A percentile compares a stretch with the other conserved stretches of the same genome.
These are phyloP conservation scores for Kwoniella heveanensis DNA, from an alignment of 768 basidiomycete genomes.

Conservation along the genomic window DNA sequence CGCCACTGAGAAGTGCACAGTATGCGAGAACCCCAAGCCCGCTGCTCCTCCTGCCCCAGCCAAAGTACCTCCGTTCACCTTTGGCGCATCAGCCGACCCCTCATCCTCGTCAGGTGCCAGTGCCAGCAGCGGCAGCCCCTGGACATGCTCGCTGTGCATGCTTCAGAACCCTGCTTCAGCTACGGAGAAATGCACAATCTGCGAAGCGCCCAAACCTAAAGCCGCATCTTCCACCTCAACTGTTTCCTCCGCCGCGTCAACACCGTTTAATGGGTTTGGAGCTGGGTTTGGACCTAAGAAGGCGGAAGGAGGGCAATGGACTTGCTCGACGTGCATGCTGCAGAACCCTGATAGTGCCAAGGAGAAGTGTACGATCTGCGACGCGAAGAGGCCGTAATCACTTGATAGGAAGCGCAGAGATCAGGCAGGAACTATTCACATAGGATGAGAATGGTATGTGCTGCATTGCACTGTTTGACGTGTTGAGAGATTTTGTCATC, in stretches of 20 bases:
- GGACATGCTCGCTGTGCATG: slow-evolving; percentile 19
- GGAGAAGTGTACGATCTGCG: slow-evolving; percentile 62
- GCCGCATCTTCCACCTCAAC: background rate
- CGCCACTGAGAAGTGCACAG: slow-evolving; percentile 59
- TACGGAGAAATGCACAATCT: slow-evolving; percentile 60
- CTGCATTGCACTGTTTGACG: too few species aligned
- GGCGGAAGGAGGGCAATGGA: slow-evolving; percentile 59
- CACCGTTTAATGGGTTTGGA: slow-evolving; percentile 8
- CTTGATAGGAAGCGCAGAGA: too few species aligned
- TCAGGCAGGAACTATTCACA: too few species aligned
- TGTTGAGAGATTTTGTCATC: too few species aligned
- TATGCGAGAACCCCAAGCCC: slow-evolving; percentile 59
- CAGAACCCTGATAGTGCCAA: slow-evolving; percentile 57
- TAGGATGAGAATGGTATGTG: too few species aligned
- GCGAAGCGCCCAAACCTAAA: slow-evolving; percentile 56
- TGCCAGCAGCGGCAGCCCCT: background rate
- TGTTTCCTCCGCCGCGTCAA: background rate
- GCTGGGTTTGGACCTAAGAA: slow-evolving; percentile 2
- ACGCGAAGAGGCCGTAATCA: slow-evolving; percentile 39
- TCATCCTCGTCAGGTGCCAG: slow-evolving; percentile 59
- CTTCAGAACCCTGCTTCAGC: slow-evolving; percentile 56
- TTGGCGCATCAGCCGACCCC: too few species aligned
- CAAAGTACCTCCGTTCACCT: too few species aligned
- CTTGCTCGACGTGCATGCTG: slow-evolving; percentile 63
- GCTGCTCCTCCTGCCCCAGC: slow-evolving; percentile 56